phyloP scores from a whole-genome alignment of 805 yeast genomes.

The Lachancea meyersii region DNA sequence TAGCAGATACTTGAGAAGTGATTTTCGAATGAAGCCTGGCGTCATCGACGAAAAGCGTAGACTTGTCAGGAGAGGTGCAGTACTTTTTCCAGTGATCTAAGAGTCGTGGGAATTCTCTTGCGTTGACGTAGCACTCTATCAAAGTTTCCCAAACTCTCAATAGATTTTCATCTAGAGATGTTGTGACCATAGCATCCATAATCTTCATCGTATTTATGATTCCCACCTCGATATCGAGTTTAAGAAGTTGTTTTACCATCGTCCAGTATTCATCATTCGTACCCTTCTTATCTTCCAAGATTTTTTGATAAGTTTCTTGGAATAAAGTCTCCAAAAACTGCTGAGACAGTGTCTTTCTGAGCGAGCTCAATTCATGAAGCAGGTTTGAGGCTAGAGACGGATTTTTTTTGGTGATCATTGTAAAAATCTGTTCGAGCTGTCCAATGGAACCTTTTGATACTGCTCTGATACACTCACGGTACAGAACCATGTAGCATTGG shows the following conservation, averaged over 20 bases:
- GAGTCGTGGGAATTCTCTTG: constrained; percentile 52
- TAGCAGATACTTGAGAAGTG: constrained; percentile 36
- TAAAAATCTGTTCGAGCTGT: constrained; percentile 43
- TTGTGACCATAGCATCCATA: constrained; percentile 14
- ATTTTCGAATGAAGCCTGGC: constrained; percentile 33
- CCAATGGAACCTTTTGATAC: constrained; percentile 22
- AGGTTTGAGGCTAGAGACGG: constrained; percentile 39
- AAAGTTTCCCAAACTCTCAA: constrained; percentile 29
- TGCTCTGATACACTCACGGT: constrained; percentile 18
- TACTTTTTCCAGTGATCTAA: constrained; percentile 40
- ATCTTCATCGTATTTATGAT: constrained; percentile 33
- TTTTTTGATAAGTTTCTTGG: constrained; percentile 9
- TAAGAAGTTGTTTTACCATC: constrained; percentile 43
- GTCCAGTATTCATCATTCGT: constrained; percentile 31
- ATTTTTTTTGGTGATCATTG: constrained; percentile 35
- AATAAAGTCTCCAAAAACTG: constrained; percentile 39
- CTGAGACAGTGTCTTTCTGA: constrained; percentile 49
- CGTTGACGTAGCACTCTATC: constrained; percentile 44
- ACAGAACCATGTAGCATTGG: constrained; percentile 14
- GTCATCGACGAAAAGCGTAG: constrained; percentile 20
- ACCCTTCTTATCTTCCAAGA: background rate
- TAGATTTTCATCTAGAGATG: background rate
- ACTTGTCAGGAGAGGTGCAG: constrained; percentile 8
- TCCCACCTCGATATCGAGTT: constrained; percentile 56
- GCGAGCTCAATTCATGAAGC: constrained; percentile 41